Evolutionary conservation across 1,139 yeast genomes (phyloP), one percentile per base, ranked within the genome.

Genomic region (Scheffersomyces quercinus): DNA sequence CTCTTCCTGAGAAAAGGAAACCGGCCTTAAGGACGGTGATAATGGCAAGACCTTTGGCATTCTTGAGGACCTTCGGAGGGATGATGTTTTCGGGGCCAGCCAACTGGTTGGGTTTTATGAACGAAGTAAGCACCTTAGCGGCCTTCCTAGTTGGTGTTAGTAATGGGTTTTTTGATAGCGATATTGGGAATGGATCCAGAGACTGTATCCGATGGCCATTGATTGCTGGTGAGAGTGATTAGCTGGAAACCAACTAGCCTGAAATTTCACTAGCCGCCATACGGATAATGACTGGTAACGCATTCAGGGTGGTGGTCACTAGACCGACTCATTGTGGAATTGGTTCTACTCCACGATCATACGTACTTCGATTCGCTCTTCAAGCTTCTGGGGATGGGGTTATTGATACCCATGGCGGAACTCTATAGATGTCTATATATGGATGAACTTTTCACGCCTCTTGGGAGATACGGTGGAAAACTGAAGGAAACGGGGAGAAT

Each of bases 21-120:
- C 99, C 99, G 1, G 98, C 99, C 63, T 95, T 93, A 49, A 93
- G 73, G 14, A 93, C 97, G 1, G 98, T 93, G 51, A 93, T 79
- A 36, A 93, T 68, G 2, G 96, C 98, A 40, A 93, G 76, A 29
- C 99, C 99, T 62, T 89, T 88, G 37, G 99, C 99, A 60, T 88
- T 86, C 53, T 86, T 83, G 50, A 93, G 76, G 5, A 93, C 82
- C 36, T 84, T 83, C 15, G 97, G 96, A 3, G 99, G 99, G 49
- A 93, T 93, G 44, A 93, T 83, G 59, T 85, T 81, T 50, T 89
- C 96, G 12, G 95, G 91, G 35, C 97, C 96, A 16, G 89, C 81
- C 43, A 90, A 74, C 67, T 91, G 98, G 67, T 93, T 91, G n/a
- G 98, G 98, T 65, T 91, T 91, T 58, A 93, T 79, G 59, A 93